Conservation (phyloP, 2,329 filamentous ascomycete genomes). For the Aureobasidium melanogenum region DNA sequence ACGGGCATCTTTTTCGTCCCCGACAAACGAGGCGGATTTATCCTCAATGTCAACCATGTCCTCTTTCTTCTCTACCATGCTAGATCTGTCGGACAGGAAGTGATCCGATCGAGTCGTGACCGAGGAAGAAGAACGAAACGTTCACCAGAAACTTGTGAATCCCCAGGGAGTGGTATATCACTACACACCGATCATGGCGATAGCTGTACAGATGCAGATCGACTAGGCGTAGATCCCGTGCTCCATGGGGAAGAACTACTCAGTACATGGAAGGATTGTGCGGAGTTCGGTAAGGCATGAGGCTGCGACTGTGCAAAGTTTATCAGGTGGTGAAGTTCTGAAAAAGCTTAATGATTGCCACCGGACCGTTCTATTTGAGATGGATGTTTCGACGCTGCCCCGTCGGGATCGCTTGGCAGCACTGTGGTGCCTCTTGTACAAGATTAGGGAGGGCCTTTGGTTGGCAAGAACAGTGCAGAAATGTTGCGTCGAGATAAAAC, state of each 20-base stretch:
- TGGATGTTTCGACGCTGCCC: neutral
- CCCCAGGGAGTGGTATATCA: neutral
- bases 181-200: neutral
- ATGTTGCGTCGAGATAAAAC: neutral
- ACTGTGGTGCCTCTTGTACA: too few relatives aligned
- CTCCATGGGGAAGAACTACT: slow-evolving; percentile 6
- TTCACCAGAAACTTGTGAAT: neutral
- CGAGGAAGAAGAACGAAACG: neutral
- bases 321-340: too few relatives aligned
- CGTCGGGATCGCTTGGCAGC: neutral
- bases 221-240: neutral
- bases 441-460: too few relatives aligned
- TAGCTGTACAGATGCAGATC: neutral
- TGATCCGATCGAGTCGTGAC: neutral
- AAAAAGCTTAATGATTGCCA: too few relatives aligned
- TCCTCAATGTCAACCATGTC: neutral
- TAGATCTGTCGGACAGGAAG: neutral
- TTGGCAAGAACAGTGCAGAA: neutral
- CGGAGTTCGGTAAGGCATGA: neutral
- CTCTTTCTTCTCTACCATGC: neutral
- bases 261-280: neutral
- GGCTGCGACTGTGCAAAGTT: neutral
- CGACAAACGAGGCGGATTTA: neutral
- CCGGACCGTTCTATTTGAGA: neutral
- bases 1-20: neutral